Evolutionary conservation across 2,329 filamentous ascomycete species (phyloP).

Genomic region (Trichoderma semiorbis): DNA sequence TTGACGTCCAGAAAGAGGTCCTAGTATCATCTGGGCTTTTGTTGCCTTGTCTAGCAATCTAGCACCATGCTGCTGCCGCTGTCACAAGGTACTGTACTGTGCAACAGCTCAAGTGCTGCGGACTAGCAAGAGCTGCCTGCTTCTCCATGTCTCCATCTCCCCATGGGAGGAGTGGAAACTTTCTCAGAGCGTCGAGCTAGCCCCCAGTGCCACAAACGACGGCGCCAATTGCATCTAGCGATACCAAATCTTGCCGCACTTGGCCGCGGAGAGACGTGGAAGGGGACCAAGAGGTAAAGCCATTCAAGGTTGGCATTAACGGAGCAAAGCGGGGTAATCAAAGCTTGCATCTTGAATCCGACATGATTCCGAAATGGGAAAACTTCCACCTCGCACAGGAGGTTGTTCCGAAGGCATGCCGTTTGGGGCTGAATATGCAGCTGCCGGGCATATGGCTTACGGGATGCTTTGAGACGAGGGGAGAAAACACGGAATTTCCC

Average conservation of each 20-base stretch:
- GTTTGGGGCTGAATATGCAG: not conserved
- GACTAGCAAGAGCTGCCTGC: not conserved
- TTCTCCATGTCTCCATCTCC: not conserved
- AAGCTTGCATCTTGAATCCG: not conserved
- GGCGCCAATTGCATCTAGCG: not conserved
- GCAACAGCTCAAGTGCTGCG: not conserved
- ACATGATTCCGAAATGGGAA: not conserved
- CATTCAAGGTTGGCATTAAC: not conserved
- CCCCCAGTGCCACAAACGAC: not conserved
- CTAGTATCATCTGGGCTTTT: not conserved
- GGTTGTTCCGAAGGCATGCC: not conserved
- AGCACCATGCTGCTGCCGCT: not conserved
- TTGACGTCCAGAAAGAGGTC: not conserved
- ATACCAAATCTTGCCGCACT: not conserved
- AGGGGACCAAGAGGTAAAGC: not conserved
- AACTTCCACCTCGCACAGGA: not conserved
- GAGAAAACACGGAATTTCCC: not conserved
- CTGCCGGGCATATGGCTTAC: not conserved
- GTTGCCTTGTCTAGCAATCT: not conserved
- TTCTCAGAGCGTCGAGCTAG: not conserved
- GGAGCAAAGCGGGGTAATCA: conserved; percentile 11
- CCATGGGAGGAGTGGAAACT: not conserved
- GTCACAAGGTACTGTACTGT: not conserved
- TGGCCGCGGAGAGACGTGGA: not conserved
- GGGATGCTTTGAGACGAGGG: not conserved